A percentile compares a stretch with the other conserved stretches of the same genome.
Conservation (phyloP, 306 rosid genomes). For the Cucurbita argyrosperma region DNA sequence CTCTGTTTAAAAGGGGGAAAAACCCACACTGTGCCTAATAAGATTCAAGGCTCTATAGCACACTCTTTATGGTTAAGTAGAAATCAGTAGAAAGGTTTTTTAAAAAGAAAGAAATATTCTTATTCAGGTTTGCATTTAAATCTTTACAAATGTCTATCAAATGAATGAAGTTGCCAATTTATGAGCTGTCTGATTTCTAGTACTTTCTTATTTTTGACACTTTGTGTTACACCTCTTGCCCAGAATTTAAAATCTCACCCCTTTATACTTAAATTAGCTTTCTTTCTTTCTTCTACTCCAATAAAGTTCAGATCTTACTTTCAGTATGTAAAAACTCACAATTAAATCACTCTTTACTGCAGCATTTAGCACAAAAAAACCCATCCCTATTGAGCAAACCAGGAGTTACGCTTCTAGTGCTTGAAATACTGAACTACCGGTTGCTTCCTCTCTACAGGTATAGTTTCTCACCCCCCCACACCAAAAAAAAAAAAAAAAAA, state of each 20-base stretch:
- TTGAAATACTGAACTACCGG: conserved; percentile 93
- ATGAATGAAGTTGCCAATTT: background rate
- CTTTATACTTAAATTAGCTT: background rate
- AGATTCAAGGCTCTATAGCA: too few relatives aligned
- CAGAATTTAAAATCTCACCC: background rate
- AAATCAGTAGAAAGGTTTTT: too few relatives aligned
- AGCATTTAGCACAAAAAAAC: conserved; percentile 79
- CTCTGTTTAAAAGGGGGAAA: too few relatives aligned
- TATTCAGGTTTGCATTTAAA: background rate
- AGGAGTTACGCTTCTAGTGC: conserved; percentile 85
- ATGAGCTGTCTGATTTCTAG: background rate
- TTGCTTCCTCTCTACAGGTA: conserved; percentile 96
- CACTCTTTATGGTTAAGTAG: too few relatives aligned
- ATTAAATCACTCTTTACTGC: conserved; percentile 14
- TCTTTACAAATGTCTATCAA: background rate
- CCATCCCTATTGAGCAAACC: conserved; percentile 81
- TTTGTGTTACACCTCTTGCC: background rate
- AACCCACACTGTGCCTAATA: too few relatives aligned
- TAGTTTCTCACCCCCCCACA: background rate
- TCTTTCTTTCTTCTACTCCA: background rate
- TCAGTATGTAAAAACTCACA: background rate
- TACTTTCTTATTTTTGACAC: background rate
- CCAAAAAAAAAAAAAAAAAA: background rate
- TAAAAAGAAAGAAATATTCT: too few relatives aligned
- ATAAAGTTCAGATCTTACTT: background rate